A percentile compares a stretch with the other conserved stretches of the same genome.
Evolutionary conservation across 2,329 filamentous ascomycete species (phyloP).

Genomic region (Biscogniauxia marginata): DNA sequence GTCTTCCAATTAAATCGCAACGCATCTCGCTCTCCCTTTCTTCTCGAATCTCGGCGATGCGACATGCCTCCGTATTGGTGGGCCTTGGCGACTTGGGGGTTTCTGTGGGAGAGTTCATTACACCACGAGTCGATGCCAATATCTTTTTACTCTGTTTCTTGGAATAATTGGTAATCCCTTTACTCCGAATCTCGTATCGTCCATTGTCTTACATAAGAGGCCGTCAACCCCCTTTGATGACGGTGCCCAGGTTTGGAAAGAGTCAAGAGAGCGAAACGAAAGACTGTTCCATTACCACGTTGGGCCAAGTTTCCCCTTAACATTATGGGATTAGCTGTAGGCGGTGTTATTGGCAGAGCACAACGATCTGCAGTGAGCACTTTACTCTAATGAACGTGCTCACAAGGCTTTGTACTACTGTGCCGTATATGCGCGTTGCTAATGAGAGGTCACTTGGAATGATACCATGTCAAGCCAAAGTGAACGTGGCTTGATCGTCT

Average conservation of each 20-base stretch:
- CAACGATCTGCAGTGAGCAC: conserved; percentile 24
- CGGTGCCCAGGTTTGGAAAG: neutral
- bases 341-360: conserved; percentile 9
- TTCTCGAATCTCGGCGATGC: neutral
- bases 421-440: neutral
- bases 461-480: neutral
- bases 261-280: neutral
- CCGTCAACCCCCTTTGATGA: neutral
- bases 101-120: neutral
- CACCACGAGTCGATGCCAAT: neutral
- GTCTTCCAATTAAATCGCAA: neutral
- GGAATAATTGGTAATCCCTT: neutral
- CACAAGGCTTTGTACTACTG: neutral
- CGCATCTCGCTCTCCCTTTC: neutral
- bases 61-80: neutral
- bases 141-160: neutral
- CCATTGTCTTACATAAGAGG: neutral
- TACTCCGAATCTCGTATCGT: neutral
- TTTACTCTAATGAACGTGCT: conserved; percentile 6
- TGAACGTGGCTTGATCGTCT: neutral
- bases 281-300: neutral
- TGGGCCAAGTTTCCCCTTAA: neutral
- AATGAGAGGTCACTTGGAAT: neutral
- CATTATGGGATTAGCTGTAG: conserved; percentile 1
- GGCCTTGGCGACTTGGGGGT: neutral